phyloP scores from a whole-genome alignment of 2,329 filamentous ascomycete genomes.

The Mariannaea elegans region DNA sequence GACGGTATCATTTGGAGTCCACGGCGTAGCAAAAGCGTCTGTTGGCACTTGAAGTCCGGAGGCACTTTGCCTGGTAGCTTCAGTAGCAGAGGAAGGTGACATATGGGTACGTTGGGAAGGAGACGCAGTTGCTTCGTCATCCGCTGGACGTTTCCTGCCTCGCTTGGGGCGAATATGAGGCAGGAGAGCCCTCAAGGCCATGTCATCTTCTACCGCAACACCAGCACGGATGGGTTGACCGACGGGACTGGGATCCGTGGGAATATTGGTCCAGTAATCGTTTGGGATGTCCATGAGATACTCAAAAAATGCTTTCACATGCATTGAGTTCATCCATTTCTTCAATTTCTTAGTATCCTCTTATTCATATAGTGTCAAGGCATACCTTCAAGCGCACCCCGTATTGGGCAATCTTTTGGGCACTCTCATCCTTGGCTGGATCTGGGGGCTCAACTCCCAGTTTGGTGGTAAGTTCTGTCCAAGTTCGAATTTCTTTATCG shows the following conservation, averaged over 20 bases:
- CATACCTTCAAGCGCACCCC: conserved; percentile 86
- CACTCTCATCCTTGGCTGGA: conserved; percentile 83
- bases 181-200: conserved; percentile 84
- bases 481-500: conserved; percentile 86
- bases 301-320: conserved; percentile 94
- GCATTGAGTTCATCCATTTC: conserved; percentile 98
- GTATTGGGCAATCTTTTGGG: conserved; percentile 95
- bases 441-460: conserved; percentile 90
- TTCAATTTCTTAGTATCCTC: conserved; percentile 45
- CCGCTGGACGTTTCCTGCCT: conserved; percentile 70
- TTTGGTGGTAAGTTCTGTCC: conserved; percentile 86
- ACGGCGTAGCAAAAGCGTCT: conserved; percentile 51
- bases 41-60: conserved; percentile 57
- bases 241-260: conserved; percentile 69
- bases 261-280: conserved; percentile 81
- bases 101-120: conserved; percentile 70
- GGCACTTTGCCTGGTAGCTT: conserved; percentile 44
- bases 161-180: conserved; percentile 76
- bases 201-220: conserved; percentile 85
- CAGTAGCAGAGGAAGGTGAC: conserved; percentile 59
- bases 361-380: neutral
- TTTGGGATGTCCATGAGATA: conserved; percentile 83
- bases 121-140: conserved; percentile 60
- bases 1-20: conserved; percentile 38
- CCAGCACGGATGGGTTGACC: conserved; percentile 77